phyloP scores from a whole-genome alignment of 2,329 filamentous ascomycete genomes.

The Aureobasidium sp. region DNA sequence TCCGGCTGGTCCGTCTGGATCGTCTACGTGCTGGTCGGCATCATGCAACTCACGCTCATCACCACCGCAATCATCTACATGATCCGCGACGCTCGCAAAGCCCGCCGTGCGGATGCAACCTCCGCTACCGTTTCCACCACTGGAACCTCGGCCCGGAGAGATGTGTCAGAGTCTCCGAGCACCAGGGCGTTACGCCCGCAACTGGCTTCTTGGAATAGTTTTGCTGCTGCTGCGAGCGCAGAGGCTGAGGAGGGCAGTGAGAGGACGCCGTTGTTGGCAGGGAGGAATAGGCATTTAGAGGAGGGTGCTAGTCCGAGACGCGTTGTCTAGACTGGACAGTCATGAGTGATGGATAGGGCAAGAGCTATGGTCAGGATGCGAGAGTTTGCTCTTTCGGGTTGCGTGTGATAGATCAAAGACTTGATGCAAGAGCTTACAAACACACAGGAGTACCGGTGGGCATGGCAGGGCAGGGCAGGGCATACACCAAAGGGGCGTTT shows the following conservation, averaged over 20 bases:
- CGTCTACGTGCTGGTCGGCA: constrained; percentile 73
- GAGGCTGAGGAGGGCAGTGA: background rate
- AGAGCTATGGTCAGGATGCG: background rate
- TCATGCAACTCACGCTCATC: constrained; percentile 70
- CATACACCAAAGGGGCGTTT: too few species aligned
- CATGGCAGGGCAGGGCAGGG: too few species aligned
- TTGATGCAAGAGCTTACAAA: too few species aligned
- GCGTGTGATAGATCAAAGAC: background rate
- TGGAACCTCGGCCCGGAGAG: background rate
- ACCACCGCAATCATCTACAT: constrained; percentile 71
- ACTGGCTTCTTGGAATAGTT: background rate
- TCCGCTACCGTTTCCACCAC: too few species aligned
- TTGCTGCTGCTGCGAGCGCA: background rate
- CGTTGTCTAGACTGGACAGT: background rate
- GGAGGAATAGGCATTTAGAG: background rate
- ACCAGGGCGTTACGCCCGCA: background rate
- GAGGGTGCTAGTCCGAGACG: constrained; percentile 1
- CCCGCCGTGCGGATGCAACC: constrained; percentile 18
- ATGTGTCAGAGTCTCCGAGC: background rate
- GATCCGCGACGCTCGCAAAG: constrained; percentile 35
- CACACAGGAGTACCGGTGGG: too few species aligned
- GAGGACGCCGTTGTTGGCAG: background rate
- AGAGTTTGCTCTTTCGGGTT: too few species aligned
- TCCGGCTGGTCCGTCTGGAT: constrained; percentile 90
- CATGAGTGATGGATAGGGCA: background rate